A percentile compares a stretch with the other conserved stretches of the same genome.
These are phyloP conservation scores for Heliosperma pusillum DNA, from an alignment of 148 eudicot species.

Conservation along the genomic window DNA sequence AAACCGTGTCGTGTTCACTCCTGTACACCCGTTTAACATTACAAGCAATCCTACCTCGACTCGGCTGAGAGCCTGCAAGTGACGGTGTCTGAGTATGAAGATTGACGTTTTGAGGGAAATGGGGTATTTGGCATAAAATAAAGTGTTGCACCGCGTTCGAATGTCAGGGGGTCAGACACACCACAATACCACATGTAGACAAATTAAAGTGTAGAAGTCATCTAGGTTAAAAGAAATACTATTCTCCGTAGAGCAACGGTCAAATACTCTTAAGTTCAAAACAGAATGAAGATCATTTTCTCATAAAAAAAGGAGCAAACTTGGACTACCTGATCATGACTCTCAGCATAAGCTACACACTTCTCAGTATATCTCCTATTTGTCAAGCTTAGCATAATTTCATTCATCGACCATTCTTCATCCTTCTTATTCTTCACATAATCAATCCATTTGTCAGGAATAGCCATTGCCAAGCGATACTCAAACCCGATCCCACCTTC, in stretches of 20 bases:
- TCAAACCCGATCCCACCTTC: slow-evolving; percentile 96
- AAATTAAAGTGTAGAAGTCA: neutral
- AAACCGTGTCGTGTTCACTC: neutral
- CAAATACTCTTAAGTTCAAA: neutral
- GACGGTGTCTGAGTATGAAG: neutral
- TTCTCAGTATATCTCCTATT: slow-evolving; percentile 93
- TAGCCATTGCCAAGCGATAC: slow-evolving; percentile 94
- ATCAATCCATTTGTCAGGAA: slow-evolving; percentile 98
- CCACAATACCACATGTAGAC: neutral
- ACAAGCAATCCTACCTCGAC: neutral
- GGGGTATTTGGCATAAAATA: neutral
- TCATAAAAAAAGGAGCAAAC: slow-evolving; percentile 17
- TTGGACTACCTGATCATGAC: slow-evolving; percentile 85
- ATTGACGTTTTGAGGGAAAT: neutral
- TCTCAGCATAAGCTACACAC: slow-evolving; percentile 95
- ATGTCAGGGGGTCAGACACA: neutral
- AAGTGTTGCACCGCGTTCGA: neutral
- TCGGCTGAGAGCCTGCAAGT: neutral
- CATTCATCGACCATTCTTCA: slow-evolving; percentile 81
- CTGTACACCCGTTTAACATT: neutral
- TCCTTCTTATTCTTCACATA: slow-evolving; percentile 81
- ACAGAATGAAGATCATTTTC: neutral
- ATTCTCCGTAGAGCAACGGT: neutral
- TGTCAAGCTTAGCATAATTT: slow-evolving; percentile 69
- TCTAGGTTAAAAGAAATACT: neutral